Conservation (phyloP, 805 yeast species). For the Starmerella scarabaei region DNA sequence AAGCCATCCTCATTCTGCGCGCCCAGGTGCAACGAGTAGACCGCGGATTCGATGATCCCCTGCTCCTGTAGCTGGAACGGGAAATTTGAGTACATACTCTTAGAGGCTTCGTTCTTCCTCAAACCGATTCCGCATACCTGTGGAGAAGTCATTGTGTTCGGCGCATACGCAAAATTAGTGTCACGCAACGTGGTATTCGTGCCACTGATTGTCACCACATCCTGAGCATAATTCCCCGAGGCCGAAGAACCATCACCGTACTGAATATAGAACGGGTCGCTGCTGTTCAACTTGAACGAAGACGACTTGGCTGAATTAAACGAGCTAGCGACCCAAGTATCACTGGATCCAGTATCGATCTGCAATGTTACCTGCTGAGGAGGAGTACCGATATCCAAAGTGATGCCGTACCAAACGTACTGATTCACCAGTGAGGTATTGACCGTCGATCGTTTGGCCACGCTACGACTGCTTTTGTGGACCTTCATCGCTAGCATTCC, state of each 20-base stretch:
- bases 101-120: slow-evolving; percentile 24
- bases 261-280: slow-evolving; percentile 18
- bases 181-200: slow-evolving; percentile 36
- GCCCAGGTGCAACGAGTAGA: slow-evolving; percentile 37
- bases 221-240: slow-evolving; percentile 46
- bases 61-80: slow-evolving; percentile 27
- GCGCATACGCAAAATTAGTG: slow-evolving; percentile 63
- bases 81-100: slow-evolving; percentile 28
- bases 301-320: slow-evolving; percentile 20
- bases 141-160: slow-evolving; percentile 43
- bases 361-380: slow-evolving; percentile 38
- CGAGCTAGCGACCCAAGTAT: slow-evolving; percentile 39
- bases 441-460: no score
- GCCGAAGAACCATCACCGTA: slow-evolving; percentile 38
- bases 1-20: slow-evolving; percentile 27
- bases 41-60: slow-evolving; percentile 31
- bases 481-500: no score
- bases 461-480: no score
- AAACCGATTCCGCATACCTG: slow-evolving; percentile 36
- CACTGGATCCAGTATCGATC: slow-evolving; percentile 61
- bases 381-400: slow-evolving; percentile 37
- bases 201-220: slow-evolving; percentile 38
- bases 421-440: not conserved
- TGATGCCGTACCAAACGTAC: slow-evolving; percentile 6
- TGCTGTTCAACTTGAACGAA: slow-evolving; percentile 12